Evolutionary conservation across 108 stramenopile genomes (phyloP).

Genomic region (Stephanodiscus minutulus): DNA sequence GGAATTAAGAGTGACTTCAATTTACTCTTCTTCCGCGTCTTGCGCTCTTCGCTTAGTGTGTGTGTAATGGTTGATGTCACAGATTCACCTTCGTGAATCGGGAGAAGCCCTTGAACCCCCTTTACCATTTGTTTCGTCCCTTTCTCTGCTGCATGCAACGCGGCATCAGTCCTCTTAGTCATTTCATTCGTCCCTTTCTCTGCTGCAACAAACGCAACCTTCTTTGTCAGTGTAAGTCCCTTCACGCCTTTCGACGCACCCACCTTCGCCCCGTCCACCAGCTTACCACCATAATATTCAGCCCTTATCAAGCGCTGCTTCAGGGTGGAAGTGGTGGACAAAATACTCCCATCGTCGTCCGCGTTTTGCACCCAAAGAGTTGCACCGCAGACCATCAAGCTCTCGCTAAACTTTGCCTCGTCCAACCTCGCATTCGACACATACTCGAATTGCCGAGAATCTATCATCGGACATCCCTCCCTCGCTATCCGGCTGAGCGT

Average conservation of each 20-base stretch:
- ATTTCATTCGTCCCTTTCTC: slow-evolving; percentile 14
- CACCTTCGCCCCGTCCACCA: slow-evolving; percentile 35
- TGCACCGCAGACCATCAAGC: slow-evolving; percentile 37
- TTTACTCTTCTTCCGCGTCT: slow-evolving; percentile 10
- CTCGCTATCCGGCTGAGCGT: slow-evolving; percentile 30
- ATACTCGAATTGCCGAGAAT: slow-evolving; percentile 42
- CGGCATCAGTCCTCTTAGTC: slow-evolving; percentile 4
- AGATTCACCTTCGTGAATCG: too few relatives aligned
- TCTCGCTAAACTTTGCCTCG: slow-evolving; percentile 39
- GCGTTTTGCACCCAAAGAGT: slow-evolving; percentile 49
- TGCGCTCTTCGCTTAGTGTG: background rate
- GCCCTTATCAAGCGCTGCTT: slow-evolving; percentile 30
- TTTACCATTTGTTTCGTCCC: too few relatives aligned
- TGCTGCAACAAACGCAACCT: background rate
- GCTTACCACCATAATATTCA: slow-evolving; percentile 35
- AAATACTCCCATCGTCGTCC: slow-evolving; percentile 19
- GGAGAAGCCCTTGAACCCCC: too few relatives aligned
- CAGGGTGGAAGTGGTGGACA: slow-evolving; percentile 15
- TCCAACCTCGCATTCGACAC: slow-evolving; percentile 39
- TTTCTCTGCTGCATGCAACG: too few relatives aligned
- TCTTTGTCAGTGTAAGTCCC: background rate
- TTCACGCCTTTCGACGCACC: slow-evolving; percentile 19
- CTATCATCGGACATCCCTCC: slow-evolving; percentile 48
- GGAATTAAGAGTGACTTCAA: background rate
- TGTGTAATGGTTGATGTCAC: slow-evolving; percentile 1